Evolutionary conservation across 768 basidiomycete species (phyloP), one percentile per base, ranked within the genome.

Genomic region (Leccinum imitatum): DNA sequence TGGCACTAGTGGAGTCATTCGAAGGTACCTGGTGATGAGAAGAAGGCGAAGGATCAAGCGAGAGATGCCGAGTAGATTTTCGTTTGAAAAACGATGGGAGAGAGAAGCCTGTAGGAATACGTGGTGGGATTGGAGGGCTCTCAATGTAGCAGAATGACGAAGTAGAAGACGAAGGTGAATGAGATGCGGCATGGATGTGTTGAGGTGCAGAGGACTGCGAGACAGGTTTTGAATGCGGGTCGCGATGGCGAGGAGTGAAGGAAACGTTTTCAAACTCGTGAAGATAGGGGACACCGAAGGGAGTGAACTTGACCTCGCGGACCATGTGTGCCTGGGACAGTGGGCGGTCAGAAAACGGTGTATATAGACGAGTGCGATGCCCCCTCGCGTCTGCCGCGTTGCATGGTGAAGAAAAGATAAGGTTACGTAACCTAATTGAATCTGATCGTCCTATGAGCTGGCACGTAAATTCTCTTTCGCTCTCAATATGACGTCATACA

Each of bases 71-170:
- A 6, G 14, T 3, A 1, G 53, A 41, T 53, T 71, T 73, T 39
- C 69, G 64, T 53, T 61, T 71, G 57, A 75, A 73, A 23, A 73
- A 27, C 3, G 69, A 69, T 0, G 64, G 60, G 4, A 67, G 30
- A 15, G 69, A 59, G 56, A 71, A 56, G 31, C 30, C 30, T 30
- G 61, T 27, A 3, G 60, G 60, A n/a, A 50, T n/a, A 27, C 56
- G 71, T 9, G 59, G 60, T 2, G 47, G 52, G 6, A 53, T 56
- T 1, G 65, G 65, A 3, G 73, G 62, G 17, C 25, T 54, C n/a
- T 71, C 70, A 50, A 73, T 57, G 58, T 71, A 59, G 13, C 69
- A 71, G 11, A 73, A 73, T 27, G 72, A 74, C 2, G 71, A 71
- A 8, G 62, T 54, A 0, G 66, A 66, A 4, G 66, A 61, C 0